Base-by-base conservation (phyloP, 2,329 filamentous ascomycete genomes). In the Calycina marina region DNA sequence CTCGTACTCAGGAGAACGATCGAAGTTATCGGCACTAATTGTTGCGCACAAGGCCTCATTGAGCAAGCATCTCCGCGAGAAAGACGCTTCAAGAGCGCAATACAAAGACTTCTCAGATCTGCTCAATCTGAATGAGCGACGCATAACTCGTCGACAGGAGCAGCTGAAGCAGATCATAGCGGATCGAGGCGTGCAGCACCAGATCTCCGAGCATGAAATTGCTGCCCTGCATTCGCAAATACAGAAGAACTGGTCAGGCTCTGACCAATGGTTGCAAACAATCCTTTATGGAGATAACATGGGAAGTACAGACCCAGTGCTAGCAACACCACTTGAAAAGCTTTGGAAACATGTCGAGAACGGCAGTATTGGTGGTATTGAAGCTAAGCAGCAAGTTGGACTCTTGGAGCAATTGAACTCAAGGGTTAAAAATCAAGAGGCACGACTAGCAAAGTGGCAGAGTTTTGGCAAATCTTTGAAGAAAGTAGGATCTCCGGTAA, bases 171-270 rank as follows among this genome's bases (percentile, higher is more conserved):
- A 43, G 15, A 40, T 41, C 0, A 40, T 49, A 11, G 49, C 54
- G 10, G 49, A 56, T 14, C 43, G 47, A 9, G 48, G 33, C 30
- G 28, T 25, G 12, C 44, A 36, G 34, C 42, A 25, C 25, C 29
- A 40, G 3, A 36, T 45, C 14, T 40, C 40, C 6, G 30, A 39
- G 11, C 25, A 30, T 35, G 34, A 15, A 40, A 63, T 5, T 53
- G 56, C 62, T 24, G 51, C 57, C 3, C 57, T 83, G 35, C 65
- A 75, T 44, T 69, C 67, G 25, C 63, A 67, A 2, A 58, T 85
- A 17, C 64, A 67, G 20, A 73, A 75, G 39, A 82, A 84, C 43
- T 93, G 85, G 85, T 63, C 80, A 10, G 85, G 83, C 2, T 72
- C 77, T 46, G 69, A 77, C 37, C 67, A 71, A 35, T 88, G 84